Percentiles rank a stretch among this genome's conserved stretches.
Evolutionary conservation across 2,329 filamentous ascomycete genomes (phyloP).

Genomic region (Boeremia lycopersici): DNA sequence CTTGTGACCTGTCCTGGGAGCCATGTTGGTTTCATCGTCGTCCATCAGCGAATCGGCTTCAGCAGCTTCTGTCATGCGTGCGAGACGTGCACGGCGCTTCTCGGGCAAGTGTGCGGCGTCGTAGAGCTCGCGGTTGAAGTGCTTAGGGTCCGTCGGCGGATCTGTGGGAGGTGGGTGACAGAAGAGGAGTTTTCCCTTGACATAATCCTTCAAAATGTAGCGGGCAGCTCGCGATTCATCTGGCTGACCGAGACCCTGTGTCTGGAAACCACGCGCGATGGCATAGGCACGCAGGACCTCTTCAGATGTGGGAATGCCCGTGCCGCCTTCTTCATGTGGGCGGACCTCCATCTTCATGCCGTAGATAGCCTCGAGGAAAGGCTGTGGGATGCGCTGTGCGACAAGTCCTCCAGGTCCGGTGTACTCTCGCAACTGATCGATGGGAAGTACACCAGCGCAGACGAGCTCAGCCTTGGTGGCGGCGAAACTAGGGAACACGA

Average conservation of each 20-base stretch:
- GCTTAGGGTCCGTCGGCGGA: slow-evolving; percentile 66
- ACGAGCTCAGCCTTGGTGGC: slow-evolving; percentile 96
- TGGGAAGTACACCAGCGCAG: slow-evolving; percentile 91
- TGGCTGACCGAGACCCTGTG: slow-evolving; percentile 84
- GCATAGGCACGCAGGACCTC: slow-evolving; percentile 89
- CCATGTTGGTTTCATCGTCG: slow-evolving; percentile 44
- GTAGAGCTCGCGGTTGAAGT: slow-evolving; percentile 92
- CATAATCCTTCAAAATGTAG: slow-evolving; percentile 93
- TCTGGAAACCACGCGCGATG: slow-evolving; percentile 85
- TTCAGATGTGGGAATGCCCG: slow-evolving; percentile 79
- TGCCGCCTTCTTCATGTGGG: slow-evolving; percentile 89
- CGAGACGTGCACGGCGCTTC: slow-evolving; percentile 73
- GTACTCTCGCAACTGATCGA: slow-evolving; percentile 94
- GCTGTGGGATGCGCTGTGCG: slow-evolving; percentile 81
- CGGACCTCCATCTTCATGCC: slow-evolving; percentile 86
- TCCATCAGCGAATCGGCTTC: slow-evolving; percentile 47
- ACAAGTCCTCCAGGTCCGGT: slow-evolving; percentile 85
- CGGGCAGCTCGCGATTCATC: slow-evolving; percentile 92
- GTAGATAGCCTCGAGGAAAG: slow-evolving; percentile 90
- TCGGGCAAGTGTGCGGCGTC: slow-evolving; percentile 80
- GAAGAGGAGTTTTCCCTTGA: slow-evolving; percentile 92
- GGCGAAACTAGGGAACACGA: slow-evolving; percentile 98
- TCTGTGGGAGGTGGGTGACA: slow-evolving; percentile 82
- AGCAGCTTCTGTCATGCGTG: slow-evolving; percentile 49
- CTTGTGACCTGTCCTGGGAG: slow-evolving; percentile 66